These are phyloP conservation scores for Talaromyces proteolyticus DNA, from an alignment of 495 filamentous ascomycete species.

Conservation along the genomic window DNA sequence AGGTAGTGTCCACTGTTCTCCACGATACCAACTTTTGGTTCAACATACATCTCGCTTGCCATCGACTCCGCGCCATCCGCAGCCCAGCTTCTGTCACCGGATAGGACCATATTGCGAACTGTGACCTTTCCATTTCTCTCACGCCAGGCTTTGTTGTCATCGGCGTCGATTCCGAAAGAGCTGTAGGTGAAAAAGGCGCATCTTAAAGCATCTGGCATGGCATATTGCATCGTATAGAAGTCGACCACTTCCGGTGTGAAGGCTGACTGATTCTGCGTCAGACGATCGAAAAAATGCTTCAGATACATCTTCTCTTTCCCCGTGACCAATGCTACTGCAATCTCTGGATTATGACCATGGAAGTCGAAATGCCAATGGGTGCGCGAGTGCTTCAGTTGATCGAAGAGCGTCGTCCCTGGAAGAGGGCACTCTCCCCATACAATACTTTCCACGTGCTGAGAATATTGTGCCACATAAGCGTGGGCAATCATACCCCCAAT, in stretches of 20 bases:
- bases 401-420: slow-evolving; percentile 28
- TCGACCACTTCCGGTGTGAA: slow-evolving; percentile 28
- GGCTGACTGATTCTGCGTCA: slow-evolving; percentile 25
- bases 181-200: slow-evolving; percentile 33
- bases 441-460: slow-evolving; percentile 21
- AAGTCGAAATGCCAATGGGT: slow-evolving; percentile 41
- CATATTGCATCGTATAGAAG: slow-evolving; percentile 27
- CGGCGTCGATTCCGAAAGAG: slow-evolving; percentile 34
- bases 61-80: slow-evolving; percentile 16
- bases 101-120: slow-evolving; percentile 28
- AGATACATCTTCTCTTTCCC: slow-evolving; percentile 38
- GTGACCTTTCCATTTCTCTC: slow-evolving; percentile 28
- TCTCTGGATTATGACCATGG: slow-evolving; percentile 27
- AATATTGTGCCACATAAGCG: slow-evolving; percentile 25
- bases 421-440: slow-evolving; percentile 41
- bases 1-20: slow-evolving; percentile 29
- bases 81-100: slow-evolving; percentile 22
- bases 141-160: slow-evolving; percentile 26
- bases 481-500: slow-evolving; percentile 42
- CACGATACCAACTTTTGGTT: slow-evolving; percentile 15
- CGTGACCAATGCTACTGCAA: slow-evolving; percentile 31
- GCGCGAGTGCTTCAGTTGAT: slow-evolving; percentile 17
- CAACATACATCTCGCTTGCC: slow-evolving; percentile 27
- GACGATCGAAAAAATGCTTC: slow-evolving; percentile 37
- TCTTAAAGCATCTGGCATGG: slow-evolving; percentile 32